Evolutionary conservation across 106 monocot species (phyloP), one percentile per base, ranked within the genome.

Genomic region (Hemerocallis citrina): DNA sequence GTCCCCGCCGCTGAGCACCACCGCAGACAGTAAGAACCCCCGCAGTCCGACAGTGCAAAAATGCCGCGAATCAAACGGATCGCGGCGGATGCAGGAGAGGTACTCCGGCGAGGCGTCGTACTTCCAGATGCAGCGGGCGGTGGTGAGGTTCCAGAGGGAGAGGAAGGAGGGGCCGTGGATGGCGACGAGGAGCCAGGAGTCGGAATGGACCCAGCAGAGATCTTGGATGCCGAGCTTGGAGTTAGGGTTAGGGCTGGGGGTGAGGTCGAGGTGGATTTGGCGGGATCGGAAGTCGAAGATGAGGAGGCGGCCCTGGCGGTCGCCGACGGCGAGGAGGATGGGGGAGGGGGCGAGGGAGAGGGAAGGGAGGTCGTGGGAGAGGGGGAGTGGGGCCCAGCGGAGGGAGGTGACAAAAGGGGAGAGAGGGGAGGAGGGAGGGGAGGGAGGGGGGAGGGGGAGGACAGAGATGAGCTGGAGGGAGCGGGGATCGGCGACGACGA

Each of bases 301-400:
- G 36, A 85, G 84, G 63, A 98, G 71, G 60, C 91, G 92, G 23
- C 96, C 96, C 58, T 84, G 90, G 44, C 96, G 96, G 46, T 95
- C 95, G 0, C 95, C 90, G n/a, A 59, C 87, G 21, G 91, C 90
- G 9, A 90, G 59, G 74, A 91, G 86, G 66, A 75, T 81, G 46
- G 80, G 74, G 60, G 52, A 67, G 46, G 71, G 57, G 27, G 63
- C 72, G 28, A 86, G 89, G 38, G 75, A 86, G 47, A 48, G 54
- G 29, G 74, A 16, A 29, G 77, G 55, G 48, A 81, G 79, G 38
- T 79, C 79, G 31, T 59, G 80, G 32, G 80, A 74, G 29, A 81
- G 64, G 13, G 80, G 33, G 34, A 72, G 82, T 7, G 84, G 89
- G 17, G 68, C 52, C 86, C 89, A 96, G 33, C 88, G 87, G 36